A percentile compares a stretch with the other conserved stretches of the same genome.
phyloP scores from a whole-genome alignment of 148 eudicot genomes.

The Persicaria tinctoria region DNA sequence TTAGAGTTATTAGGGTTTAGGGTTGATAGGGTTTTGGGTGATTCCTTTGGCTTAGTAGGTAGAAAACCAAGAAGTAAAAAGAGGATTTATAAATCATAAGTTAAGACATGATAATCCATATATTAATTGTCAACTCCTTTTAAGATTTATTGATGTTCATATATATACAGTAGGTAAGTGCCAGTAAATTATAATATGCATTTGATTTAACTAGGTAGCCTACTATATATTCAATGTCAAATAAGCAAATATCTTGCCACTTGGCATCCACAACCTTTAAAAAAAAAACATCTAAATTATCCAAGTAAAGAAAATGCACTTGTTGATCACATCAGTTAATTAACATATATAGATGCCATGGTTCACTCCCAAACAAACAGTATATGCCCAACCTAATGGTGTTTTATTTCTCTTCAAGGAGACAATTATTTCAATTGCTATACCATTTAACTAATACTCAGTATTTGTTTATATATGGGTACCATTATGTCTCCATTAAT shows the following conservation, averaged over 20 bases:
- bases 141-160: too few species aligned
- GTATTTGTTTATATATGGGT: background rate
- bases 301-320: constrained; percentile 29
- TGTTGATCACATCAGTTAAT: constrained; percentile 23
- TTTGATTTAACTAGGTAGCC: too few species aligned
- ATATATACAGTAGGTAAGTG: too few species aligned
- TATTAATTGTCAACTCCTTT: too few species aligned
- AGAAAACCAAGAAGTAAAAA: too few species aligned
- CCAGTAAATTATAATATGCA: too few species aligned
- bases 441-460: background rate
- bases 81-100: too few species aligned
- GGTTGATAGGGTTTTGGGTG: too few species aligned
- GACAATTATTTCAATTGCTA: constrained; percentile 3
- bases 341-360: constrained; percentile 21
- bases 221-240: too few species aligned
- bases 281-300: constrained; percentile 30
- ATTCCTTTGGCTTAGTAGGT: too few species aligned
- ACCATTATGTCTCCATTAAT: background rate
- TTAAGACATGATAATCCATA: too few species aligned
- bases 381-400: background rate
- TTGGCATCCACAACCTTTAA: constrained; percentile 1
- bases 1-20: too few species aligned
- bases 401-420: constrained; percentile 5
- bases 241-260: background rate
- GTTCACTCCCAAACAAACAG: constrained; percentile 30